Evolutionary conservation across 1,284 basidiomycete species (phyloP), one percentile per base, ranked within the genome.

Genomic region (Kwoniella shivajii): DNA sequence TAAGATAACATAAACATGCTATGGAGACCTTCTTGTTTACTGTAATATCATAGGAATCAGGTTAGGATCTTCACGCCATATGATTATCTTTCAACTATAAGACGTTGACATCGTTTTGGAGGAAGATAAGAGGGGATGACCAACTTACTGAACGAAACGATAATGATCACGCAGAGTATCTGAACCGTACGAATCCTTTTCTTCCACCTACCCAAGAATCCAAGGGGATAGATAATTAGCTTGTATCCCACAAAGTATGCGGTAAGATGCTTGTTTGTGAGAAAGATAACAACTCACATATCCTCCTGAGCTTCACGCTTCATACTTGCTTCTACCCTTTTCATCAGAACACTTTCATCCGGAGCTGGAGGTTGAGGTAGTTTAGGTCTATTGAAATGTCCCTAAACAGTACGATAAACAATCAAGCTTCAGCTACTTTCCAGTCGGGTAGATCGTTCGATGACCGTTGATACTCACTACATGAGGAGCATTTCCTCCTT

Each of bases 401-500:
- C 69, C 70, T 71, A 37, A 34, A 27, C 4, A 34, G 7, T 10
- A 47, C 20, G 2, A 33, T n/a, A 48, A 11, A 42, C 18, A 50
- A 5, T 20, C 39, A 44, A 20, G 29, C n/a, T n/a, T n/a, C n/a
- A n/a, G n/a, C n/a, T n/a, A n/a, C n/a, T n/a, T n/a, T n/a, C n/a
- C n/a, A n/a, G n/a, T n/a, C n/a, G n/a, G n/a, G n/a, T n/a, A n/a
- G n/a, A n/a, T n/a, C n/a, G n/a, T n/a, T n/a, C n/a, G n/a, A n/a
- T n/a, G n/a, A n/a, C n/a, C n/a, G n/a, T n/a, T n/a, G n/a, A n/a
- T 16, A 64, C 67, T 57, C 50, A 72, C 70, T 18, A 73, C 71
- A 59, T 73, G 71, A 16, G 71, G 71, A 3, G 71, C 71, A 44
- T 70, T 73, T 1, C 71, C 71, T 14, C 71, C 71, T 50, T 73